Conservation (phyloP, 352 stramenopile species). For the Peronospora farinosa region DNA sequence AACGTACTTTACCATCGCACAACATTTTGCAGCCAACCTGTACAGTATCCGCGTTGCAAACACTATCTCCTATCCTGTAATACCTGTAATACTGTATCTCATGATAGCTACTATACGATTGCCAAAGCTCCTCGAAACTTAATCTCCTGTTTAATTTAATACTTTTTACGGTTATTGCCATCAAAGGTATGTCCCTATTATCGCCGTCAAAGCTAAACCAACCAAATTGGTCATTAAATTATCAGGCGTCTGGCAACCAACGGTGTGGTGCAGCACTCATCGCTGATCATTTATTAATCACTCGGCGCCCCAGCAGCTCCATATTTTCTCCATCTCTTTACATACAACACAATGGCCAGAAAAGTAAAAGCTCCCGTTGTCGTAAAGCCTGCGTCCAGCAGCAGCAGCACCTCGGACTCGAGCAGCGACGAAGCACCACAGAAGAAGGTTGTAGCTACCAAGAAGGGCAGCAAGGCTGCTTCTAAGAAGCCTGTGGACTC, state of each 20-base stretch:
- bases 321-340: background rate
- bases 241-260: slow-evolving; percentile 27
- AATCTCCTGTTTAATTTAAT: background rate
- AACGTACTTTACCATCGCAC: background rate
- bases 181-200: background rate
- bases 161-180: background rate
- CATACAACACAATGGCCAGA: slow-evolving; percentile 37
- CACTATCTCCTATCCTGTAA: background rate
- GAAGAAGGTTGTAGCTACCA: slow-evolving; percentile 45
- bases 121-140: background rate
- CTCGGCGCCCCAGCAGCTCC: slow-evolving; percentile 10
- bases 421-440: slow-evolving; percentile 48
- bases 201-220: slow-evolving; percentile 13
- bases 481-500: slow-evolving; percentile 39
- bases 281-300: slow-evolving; percentile 31
- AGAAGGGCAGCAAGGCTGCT: slow-evolving; percentile 46
- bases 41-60: background rate
- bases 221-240: slow-evolving; percentile 23
- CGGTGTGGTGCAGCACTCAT: background rate
- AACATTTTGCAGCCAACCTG: background rate
- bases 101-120: background rate
- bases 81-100: background rate
- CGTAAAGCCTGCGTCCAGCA: slow-evolving; percentile 41
- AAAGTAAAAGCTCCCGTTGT: slow-evolving; percentile 38
- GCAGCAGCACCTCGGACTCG: slow-evolving; percentile 46